phyloP scores from a whole-genome alignment of 2,329 filamentous ascomycete species.

The Catunica adiposa region DNA sequence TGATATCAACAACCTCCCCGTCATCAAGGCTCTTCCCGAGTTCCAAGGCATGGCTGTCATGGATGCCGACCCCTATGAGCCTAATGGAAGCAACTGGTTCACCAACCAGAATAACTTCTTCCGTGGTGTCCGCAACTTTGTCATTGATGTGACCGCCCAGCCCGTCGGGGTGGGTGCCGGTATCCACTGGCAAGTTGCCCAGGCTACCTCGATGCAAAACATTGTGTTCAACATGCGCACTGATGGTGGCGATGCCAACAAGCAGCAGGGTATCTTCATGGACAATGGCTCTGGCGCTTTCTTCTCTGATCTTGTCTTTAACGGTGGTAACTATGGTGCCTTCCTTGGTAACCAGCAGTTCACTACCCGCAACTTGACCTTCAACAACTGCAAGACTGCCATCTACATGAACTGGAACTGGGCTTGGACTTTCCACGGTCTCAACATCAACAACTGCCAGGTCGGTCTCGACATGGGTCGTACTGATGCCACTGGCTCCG shows the following conservation, averaged over 20 bases:
- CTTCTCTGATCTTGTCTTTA: constrained; percentile 70
- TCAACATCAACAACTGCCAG: constrained; percentile 58
- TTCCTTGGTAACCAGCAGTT: constrained; percentile 81
- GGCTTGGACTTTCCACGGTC: constrained; percentile 64
- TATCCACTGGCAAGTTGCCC: constrained; percentile 77
- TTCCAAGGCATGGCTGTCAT: constrained; percentile 86
- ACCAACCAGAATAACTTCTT: constrained; percentile 76
- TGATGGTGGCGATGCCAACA: constrained; percentile 46
- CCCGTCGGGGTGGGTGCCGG: constrained; percentile 45
- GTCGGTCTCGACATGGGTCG: constrained; percentile 61
- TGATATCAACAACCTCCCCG: constrained; percentile 55
- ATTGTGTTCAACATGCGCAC: constrained; percentile 64
- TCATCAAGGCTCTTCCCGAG: constrained; percentile 52
- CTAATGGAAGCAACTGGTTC: constrained; percentile 54
- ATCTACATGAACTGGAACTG: constrained; percentile 89
- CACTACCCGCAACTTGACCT: constrained; percentile 65
- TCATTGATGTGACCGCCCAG: constrained; percentile 57
- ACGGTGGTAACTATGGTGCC: constrained; percentile 61
- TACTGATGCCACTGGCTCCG: constrained; percentile 67
- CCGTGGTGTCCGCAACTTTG: constrained; percentile 66
- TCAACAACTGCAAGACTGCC: constrained; percentile 67
- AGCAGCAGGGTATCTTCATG: constrained; percentile 66
- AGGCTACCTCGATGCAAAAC: constrained; percentile 66
- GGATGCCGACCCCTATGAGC: constrained; percentile 69
- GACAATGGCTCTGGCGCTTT: constrained; percentile 74